Conservation (phyloP, 2,329 filamentous ascomycete genomes). For the Aspergillus ruber region DNA sequence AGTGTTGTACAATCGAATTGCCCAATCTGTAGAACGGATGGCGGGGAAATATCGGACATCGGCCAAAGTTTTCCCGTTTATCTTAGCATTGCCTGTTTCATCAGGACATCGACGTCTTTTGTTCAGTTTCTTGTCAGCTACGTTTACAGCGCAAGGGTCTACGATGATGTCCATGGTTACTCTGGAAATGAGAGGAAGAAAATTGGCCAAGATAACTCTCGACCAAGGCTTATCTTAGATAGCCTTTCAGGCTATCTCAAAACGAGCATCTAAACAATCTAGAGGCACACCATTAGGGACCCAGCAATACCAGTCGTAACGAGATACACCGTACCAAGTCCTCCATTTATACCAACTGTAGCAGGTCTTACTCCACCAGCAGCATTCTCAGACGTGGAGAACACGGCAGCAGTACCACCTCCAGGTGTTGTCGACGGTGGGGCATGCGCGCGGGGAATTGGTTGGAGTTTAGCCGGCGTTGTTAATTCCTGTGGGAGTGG, state of each 20-base stretch:
- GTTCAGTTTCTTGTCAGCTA: too few relatives aligned
- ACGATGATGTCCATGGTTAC: too few relatives aligned
- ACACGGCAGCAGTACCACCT: conserved; percentile 6
- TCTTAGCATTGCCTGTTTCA: conserved; percentile 24
- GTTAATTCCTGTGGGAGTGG: conserved; percentile 59
- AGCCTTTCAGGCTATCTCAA: too few relatives aligned
- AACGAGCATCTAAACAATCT: too few relatives aligned
- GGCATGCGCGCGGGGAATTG: conserved; percentile 66
- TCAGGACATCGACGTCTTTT: too few relatives aligned
- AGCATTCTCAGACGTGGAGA: background rate
- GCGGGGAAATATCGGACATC: conserved; percentile 22
- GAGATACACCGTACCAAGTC: too few relatives aligned
- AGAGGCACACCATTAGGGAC: too few relatives aligned
- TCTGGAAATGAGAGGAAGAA: too few relatives aligned
- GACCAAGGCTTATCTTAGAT: too few relatives aligned
- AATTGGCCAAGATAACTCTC: too few relatives aligned
- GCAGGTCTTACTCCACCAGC: conserved; percentile 15
- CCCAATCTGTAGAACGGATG: background rate
- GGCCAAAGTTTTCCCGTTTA: conserved; percentile 30
- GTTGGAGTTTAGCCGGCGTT: conserved; percentile 62
- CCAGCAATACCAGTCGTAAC: too few relatives aligned
- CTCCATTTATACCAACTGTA: conserved; percentile 23
- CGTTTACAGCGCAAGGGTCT: too few relatives aligned
- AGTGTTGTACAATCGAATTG: background rate
- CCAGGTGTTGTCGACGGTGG: conserved; percentile 45